Conservation (phyloP, 768 basidiomycete genomes). For the Tricholomella constricta region DNA sequence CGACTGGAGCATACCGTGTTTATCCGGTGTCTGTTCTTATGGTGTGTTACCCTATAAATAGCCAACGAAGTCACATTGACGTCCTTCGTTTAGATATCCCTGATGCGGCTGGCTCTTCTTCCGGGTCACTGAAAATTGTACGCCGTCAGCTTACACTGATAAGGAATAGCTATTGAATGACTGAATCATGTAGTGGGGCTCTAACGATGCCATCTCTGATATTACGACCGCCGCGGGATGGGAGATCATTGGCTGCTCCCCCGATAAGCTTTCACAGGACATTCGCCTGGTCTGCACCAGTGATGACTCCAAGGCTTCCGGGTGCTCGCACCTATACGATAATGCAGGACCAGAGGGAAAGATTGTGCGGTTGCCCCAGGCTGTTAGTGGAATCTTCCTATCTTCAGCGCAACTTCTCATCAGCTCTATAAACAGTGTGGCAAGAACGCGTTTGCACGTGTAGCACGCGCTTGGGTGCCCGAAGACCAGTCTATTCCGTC, state of each 20-base stretch:
- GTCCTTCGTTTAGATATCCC: constrained; percentile 27
- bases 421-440: constrained; percentile 35
- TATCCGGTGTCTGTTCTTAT: constrained; percentile 42
- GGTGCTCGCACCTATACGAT: constrained; percentile 42
- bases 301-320: constrained; percentile 24
- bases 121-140: constrained; percentile 44
- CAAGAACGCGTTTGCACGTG: constrained; percentile 40
- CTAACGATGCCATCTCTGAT: constrained; percentile 38
- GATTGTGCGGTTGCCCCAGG: constrained; percentile 54
- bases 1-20: constrained; percentile 45
- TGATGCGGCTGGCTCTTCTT: constrained; percentile 28
- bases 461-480: constrained; percentile 42
- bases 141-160: constrained; percentile 8
- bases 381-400: constrained; percentile 33
- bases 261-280: constrained; percentile 41
- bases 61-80: background rate
- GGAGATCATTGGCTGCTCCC: constrained; percentile 49
- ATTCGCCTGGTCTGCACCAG: constrained; percentile 49
- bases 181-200: constrained; percentile 35
- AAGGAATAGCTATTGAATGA: background rate
- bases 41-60: constrained; percentile 18
- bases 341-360: constrained; percentile 45
- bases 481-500: constrained; percentile 45
- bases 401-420: background rate
- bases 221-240: constrained; percentile 54